phyloP scores from a whole-genome alignment of 176 grass and related monocot species.

The Bromus sterilis region DNA sequence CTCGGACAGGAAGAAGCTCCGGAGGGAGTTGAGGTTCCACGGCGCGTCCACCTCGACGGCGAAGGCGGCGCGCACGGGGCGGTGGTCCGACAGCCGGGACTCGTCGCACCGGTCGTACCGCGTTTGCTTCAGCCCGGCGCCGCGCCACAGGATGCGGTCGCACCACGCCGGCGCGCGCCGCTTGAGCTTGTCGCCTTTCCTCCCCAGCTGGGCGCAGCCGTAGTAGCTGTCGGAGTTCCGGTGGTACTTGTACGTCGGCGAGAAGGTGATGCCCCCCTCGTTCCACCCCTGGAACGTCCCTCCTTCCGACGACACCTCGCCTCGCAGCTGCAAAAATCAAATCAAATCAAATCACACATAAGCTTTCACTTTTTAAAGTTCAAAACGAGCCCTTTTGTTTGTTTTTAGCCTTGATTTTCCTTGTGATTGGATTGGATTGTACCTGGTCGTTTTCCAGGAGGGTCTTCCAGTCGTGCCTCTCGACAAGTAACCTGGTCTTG shows the following conservation, averaged over 20 bases:
- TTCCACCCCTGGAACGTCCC: conserved; percentile 56
- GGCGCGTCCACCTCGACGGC: conserved; percentile 34
- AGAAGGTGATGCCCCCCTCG: conserved; percentile 56
- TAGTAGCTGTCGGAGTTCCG: conserved; percentile 67
- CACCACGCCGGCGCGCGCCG: conserved; percentile 79
- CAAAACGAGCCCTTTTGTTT: too few species aligned
- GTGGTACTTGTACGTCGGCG: conserved; percentile 78
- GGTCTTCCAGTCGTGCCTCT: conserved; percentile 56
- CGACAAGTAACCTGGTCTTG: conserved; percentile 50
- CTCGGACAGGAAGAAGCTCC: conserved; percentile 66
- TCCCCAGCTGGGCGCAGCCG: conserved; percentile 21
- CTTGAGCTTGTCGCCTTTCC: conserved; percentile 57
- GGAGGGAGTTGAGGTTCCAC: conserved; percentile 39
- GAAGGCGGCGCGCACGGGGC: conserved; percentile 60
- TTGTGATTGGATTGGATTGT: too few species aligned
- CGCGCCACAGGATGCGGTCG: conserved; percentile 66
- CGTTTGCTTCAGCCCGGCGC: conserved; percentile 41
- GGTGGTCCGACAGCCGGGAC: conserved; percentile 65
- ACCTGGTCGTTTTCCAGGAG: conserved; percentile 73
- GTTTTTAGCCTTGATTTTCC: too few species aligned
- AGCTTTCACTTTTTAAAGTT: not conserved
- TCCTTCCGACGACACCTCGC: conserved; percentile 32
- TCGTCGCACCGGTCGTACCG: conserved; percentile 63
- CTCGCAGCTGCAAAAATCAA: not conserved
- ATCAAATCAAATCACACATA: not conserved